phyloP scores from a whole-genome alignment of 106 monocot genomes.

The Cymbidium sinense region DNA sequence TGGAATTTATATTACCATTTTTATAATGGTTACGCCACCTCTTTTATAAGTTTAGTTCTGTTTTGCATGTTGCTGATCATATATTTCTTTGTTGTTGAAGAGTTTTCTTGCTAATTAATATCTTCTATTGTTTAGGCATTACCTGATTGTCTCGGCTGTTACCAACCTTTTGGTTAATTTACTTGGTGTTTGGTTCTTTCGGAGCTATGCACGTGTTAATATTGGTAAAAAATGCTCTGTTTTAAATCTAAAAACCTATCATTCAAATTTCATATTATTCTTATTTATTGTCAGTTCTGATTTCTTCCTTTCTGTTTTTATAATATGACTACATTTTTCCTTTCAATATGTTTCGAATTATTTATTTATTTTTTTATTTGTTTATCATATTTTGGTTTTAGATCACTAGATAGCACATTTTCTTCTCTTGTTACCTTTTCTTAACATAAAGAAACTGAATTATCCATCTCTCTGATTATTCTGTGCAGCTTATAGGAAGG shows the following conservation, averaged over 20 bases:
- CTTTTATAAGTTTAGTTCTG: not conserved
- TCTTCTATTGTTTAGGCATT: conserved; percentile 53
- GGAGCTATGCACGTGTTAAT: conserved; percentile 83
- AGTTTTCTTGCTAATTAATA: conserved; percentile 5
- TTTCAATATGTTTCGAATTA: not conserved
- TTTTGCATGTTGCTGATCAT: conserved; percentile 1
- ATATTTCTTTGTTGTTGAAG: not conserved
- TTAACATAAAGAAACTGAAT: not conserved
- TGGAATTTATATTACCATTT: not conserved
- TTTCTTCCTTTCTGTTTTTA: not conserved
- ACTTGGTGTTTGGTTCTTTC: conserved; percentile 97
- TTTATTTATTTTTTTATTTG: not conserved
- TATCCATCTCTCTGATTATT: not conserved
- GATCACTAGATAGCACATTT: not conserved
- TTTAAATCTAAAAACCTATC: not conserved
- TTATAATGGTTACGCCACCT: not conserved
- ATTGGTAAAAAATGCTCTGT: conserved; percentile 44
- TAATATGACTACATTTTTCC: not conserved
- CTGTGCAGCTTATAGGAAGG: conserved; percentile 77
- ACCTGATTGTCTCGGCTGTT: conserved; percentile 88
- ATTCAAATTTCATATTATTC: not conserved
- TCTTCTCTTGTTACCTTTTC: not conserved
- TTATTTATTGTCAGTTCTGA: not conserved
- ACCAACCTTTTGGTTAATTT: conserved; percentile 96
- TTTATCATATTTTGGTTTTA: conserved; percentile 1